Base-by-base conservation (phyloP, 345 rosid genomes). In the Arabidopsis suecica region DNA sequence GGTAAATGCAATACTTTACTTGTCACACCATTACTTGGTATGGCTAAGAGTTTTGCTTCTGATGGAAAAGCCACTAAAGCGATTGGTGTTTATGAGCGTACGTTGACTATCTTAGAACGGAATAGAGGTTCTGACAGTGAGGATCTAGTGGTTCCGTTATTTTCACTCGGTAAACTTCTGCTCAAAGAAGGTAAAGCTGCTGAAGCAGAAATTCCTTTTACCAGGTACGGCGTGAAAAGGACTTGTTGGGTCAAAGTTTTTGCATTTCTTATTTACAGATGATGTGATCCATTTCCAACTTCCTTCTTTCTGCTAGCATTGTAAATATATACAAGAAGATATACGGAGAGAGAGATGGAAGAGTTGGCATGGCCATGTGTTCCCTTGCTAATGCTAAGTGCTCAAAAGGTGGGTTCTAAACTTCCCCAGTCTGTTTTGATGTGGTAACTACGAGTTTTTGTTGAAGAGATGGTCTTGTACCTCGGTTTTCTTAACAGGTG, bases 291-390 rank as follows among this genome's bases (percentile, higher is more conserved):
- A 1, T 51, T 34, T 63, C 0, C 9, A 62, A 56, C 13, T 14
- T 68, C 62, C 36, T 69, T 22, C 12, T 9, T 20, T 56, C 60
- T 72, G 30, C 1, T 63, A 91, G 97, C 79, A 84, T 91, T 70
- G 16, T 89, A 48, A 82, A 81, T 73, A 91, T 91, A 78, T 87
- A 91, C 76, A 79, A 65, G 53, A 83, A 87, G 56, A 9, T 78
- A 66, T 86, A 89, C 61, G 97, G 94, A 62, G 84, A 86, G 73
- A 81, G 78, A 40, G 93, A 89, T 78, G 97, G 93, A 78, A 87
- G 93, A 80, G 87, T 83, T 78, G 96, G 93, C 45, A 81, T 88
- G 83, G 96, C 89, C 62, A 80, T 91, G 87, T 87, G 94, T 80
- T 89, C 96, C 32, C 79, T 93, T 45, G 97, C 91, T 61, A 89